Base-by-base conservation (phyloP, 1,284 basidiomycete genomes). In the Heliocybe sulcata region DNA sequence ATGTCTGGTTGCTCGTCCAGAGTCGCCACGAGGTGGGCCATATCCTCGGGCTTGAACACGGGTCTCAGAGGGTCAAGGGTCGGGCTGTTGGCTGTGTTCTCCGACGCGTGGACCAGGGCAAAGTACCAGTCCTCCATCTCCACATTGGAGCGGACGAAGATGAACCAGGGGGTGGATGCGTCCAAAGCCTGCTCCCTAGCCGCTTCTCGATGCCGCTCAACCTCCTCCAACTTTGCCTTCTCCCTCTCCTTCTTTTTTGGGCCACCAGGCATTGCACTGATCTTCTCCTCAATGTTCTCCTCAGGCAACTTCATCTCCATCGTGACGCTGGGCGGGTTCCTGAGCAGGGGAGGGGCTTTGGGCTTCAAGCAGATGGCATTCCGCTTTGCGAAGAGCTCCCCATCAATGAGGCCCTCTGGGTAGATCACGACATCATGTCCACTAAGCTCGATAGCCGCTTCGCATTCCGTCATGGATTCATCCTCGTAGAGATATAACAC, bases 81-180 rank as follows among this genome's bases (percentile, higher is more conserved):
- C 1, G 77, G 79, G 19, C 73, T 79, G 61, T 80, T 78, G 10
- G 82, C 67, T 26, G 82, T 78, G 58, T 85, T 65, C 67, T 80
- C 78, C 56, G 81, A 88, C 61, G 73, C 87, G 53, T 92, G 85
- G n/a, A 94, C 70, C 52, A 98, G 77, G 0, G 92, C 80, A 50
- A 94, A 77, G 68, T 97, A 98, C 94, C 95, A 98, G 68, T 98
- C 94, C 71, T 98, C 90, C 90, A 92, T 92, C 67, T 92, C 89
- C 56, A 85, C 76, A 65, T 86, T 92, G 22, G 83, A 85, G 56
- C 87, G 85, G 22, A 90, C 83, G 69, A 96, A 96, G 64, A 97
- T 82, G 74, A 87, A 96, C 91, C 92, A 95, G 1, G 92, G 89
- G 1, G 80, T 79, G 2, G 75, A 69, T 2, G 69, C 60, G 62